These are phyloP conservation scores for Phanerochaete carnosa DNA, from an alignment of 768 basidiomycete species.

Conservation along the genomic window DNA sequence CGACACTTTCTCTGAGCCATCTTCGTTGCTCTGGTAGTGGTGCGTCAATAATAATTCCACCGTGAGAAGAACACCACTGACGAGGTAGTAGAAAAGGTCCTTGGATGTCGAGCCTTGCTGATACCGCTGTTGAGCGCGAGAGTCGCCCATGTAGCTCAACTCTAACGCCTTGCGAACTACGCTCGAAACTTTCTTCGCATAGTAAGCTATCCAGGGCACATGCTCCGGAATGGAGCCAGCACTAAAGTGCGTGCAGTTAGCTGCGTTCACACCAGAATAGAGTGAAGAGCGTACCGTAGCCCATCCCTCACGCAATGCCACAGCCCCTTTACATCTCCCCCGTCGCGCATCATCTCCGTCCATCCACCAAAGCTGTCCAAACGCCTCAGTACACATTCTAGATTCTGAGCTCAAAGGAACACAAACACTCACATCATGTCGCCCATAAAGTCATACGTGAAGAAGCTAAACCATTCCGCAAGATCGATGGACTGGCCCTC, in stretches of 20 bases:
- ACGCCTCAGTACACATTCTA: no score
- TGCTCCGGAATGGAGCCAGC: slow-evolving; percentile 7
- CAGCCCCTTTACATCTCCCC: slow-evolving; percentile 29
- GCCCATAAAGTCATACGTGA: slow-evolving; percentile 27
- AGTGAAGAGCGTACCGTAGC: slow-evolving; percentile 22
- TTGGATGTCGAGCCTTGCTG: slow-evolving; percentile 18
- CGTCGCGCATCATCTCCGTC: slow-evolving; percentile 34
- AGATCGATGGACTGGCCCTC: slow-evolving; percentile 29
- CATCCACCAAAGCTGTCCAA: slow-evolving; percentile 33
- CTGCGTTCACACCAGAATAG: neutral
- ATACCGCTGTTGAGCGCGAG: slow-evolving; percentile 16
- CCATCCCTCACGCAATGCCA: slow-evolving; percentile 27
- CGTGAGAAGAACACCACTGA: slow-evolving; percentile 14
- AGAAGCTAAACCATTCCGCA: slow-evolving; percentile 32
- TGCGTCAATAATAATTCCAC: neutral
- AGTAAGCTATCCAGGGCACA: slow-evolving; percentile 12
- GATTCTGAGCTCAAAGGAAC: no score
- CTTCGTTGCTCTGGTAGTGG: slow-evolving; percentile 31
- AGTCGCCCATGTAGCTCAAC: slow-evolving; percentile 15
- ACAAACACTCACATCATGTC: slow-evolving; percentile 4
- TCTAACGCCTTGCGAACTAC: slow-evolving; percentile 17
- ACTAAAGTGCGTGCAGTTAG: neutral
- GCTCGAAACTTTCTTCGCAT: neutral
- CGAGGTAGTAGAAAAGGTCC: slow-evolving; percentile 44
- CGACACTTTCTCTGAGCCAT: slow-evolving; percentile 30